These are phyloP conservation scores for Mycena crocata DNA, from an alignment of 768 basidiomycete species.

Conservation along the genomic window DNA sequence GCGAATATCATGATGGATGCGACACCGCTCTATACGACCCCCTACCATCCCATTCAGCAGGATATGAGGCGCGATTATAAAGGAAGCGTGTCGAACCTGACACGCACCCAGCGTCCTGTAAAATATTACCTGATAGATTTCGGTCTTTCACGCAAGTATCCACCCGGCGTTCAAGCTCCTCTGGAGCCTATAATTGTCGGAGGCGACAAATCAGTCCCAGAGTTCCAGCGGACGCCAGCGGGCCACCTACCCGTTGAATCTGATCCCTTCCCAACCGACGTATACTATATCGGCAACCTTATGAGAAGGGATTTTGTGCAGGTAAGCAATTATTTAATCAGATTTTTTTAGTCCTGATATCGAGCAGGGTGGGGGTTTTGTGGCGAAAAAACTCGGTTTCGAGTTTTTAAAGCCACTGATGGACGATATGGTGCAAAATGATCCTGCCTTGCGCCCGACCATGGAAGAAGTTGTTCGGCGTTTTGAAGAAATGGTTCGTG, in stretches of 20 bases:
- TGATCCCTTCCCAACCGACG: slow-evolving; percentile 57
- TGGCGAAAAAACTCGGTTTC: not conserved
- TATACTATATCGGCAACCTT: slow-evolving; percentile 56
- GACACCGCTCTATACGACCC: not conserved
- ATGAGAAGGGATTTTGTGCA: slow-evolving; percentile 40
- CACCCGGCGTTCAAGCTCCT: slow-evolving; percentile 39
- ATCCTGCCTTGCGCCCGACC: slow-evolving; percentile 48
- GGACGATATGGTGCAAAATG: slow-evolving; percentile 48
- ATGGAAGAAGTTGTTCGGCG: slow-evolving; percentile 48
- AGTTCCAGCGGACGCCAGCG: too few relatives aligned
- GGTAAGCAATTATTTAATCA: slow-evolving; percentile 31
- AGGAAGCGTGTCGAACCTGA: not conserved
- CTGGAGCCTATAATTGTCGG: slow-evolving; percentile 46
- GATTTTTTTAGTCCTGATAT: not conserved
- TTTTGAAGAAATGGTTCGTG: slow-evolving; percentile 27
- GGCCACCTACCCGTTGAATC: too few relatives aligned
- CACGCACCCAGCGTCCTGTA: slow-evolving; percentile 41
- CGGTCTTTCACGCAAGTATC: slow-evolving; percentile 44
- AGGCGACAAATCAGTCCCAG: too few relatives aligned
- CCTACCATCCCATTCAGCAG: not conserved
- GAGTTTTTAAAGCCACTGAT: slow-evolving; percentile 47
- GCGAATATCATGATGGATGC: not conserved
- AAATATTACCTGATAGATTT: slow-evolving; percentile 53
- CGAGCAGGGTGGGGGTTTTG: not conserved
- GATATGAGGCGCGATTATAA: not conserved